phyloP scores from a whole-genome alignment of 2,329 filamentous ascomycete species.

The Colletotrichum godetiae region DNA sequence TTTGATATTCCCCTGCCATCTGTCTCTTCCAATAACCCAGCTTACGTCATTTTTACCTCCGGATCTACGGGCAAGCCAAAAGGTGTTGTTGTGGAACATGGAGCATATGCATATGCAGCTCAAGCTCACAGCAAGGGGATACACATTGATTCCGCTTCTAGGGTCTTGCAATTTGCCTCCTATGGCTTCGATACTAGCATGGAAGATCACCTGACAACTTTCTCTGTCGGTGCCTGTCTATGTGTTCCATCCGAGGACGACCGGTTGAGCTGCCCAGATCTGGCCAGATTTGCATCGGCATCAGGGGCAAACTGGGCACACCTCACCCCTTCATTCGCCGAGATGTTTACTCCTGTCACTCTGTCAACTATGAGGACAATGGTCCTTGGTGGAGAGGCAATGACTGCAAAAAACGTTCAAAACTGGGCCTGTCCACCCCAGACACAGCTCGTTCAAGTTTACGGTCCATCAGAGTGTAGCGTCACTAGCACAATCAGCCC shows the following conservation, averaged over 20 bases:
- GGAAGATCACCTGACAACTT: constrained; percentile 61
- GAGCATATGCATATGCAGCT: constrained; percentile 37
- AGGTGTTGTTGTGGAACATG: constrained; percentile 25
- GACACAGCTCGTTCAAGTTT: constrained; percentile 58
- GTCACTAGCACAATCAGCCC: constrained; percentile 36
- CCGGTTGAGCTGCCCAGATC: constrained; percentile 53
- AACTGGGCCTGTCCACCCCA: constrained; percentile 53
- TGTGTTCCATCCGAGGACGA: constrained; percentile 66
- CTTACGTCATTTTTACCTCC: constrained; percentile 40
- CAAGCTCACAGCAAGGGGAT: constrained; percentile 1
- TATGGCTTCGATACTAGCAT: constrained; percentile 66
- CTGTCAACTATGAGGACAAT: constrained; percentile 58
- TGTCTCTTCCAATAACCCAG: background rate
- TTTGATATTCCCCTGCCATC: background rate
- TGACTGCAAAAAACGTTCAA: constrained; percentile 60
- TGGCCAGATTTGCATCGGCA: background rate
- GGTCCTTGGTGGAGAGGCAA: constrained; percentile 62
- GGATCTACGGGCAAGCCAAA: constrained; percentile 41
- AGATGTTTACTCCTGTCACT: constrained; percentile 55
- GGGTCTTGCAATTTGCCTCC: constrained; percentile 56
- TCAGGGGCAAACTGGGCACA: constrained; percentile 57
- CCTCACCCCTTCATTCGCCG: constrained; percentile 61
- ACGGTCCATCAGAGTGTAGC: constrained; percentile 65
- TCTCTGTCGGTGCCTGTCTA: constrained; percentile 69
- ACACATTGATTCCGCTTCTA: background rate